phyloP scores from a whole-genome alignment of 1,284 basidiomycete genomes.

The Microstroma glucosiphilum region DNA sequence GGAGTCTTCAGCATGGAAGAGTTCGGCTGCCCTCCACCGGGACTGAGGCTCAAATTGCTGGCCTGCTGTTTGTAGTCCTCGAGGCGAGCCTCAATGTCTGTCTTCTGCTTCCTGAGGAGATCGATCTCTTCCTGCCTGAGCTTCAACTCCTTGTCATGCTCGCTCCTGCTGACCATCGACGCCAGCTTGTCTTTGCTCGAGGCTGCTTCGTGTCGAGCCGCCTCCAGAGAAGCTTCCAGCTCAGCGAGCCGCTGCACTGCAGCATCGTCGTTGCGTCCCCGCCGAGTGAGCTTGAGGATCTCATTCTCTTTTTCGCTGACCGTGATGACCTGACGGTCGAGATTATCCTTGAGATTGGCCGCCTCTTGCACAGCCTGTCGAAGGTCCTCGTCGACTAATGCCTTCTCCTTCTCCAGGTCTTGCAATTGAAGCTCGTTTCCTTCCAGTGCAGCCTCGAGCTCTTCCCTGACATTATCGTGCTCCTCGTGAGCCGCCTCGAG shows the following conservation, averaged over 20 bases:
- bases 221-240: constrained; percentile 9
- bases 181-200: background rate
- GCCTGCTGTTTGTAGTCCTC: constrained; percentile 6
- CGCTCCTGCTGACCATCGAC: background rate
- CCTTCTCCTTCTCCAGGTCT: background rate
- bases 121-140: constrained; percentile 7
- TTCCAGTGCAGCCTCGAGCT: background rate
- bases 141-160: constrained; percentile 3
- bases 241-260: background rate
- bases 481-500: background rate
- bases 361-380: background rate
- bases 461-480: background rate
- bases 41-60: background rate
- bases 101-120: background rate
- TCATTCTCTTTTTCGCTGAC: background rate
- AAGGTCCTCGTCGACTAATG: background rate
- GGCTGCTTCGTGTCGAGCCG: background rate
- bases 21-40: background rate
- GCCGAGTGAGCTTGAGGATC: background rate
- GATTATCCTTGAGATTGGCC: background rate
- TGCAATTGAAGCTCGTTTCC: constrained; percentile 2
- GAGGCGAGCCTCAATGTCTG: constrained; percentile 5
- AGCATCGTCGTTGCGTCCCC: background rate
- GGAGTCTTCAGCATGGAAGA: constrained; percentile 1
- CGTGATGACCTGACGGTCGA: background rate